phyloP scores from a whole-genome alignment of 768 basidiomycete species.

The Tylopilus sp. region DNA sequence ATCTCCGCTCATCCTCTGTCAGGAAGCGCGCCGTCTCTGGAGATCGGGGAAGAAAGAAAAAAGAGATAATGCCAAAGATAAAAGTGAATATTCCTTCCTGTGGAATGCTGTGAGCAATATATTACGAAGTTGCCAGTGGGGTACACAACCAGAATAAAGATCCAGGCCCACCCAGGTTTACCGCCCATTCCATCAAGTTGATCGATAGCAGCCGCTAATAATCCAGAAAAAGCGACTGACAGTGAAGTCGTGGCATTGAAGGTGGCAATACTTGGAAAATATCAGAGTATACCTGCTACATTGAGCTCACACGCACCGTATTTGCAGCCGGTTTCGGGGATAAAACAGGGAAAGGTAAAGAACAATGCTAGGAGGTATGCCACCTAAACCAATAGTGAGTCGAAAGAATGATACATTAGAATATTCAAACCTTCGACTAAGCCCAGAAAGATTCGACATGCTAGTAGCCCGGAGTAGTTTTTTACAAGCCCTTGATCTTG shows the following conservation, averaged over 20 bases:
- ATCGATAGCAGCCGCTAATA: conserved; percentile 57
- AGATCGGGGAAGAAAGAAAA: conserved; percentile 25
- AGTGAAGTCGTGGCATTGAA: conserved; percentile 45
- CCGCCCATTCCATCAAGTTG: conserved; percentile 52
- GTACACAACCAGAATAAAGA: conserved; percentile 43
- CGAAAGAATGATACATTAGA: not conserved
- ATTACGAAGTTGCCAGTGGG: not conserved
- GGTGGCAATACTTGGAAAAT: conserved; percentile 31
- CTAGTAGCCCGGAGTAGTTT: conserved; percentile 50
- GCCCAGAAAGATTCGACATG: conserved; percentile 50
- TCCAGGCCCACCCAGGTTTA: conserved; percentile 59
- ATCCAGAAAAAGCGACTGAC: conserved; percentile 59
- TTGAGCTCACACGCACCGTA: conserved; percentile 9
- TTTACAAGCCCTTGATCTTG: conserved; percentile 39
- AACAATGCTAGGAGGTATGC: conserved; percentile 54
- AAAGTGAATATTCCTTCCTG: conserved; percentile 62
- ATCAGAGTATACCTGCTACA: conserved; percentile 1
- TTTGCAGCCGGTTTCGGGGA: conserved; percentile 27
- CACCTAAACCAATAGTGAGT: conserved; percentile 36
- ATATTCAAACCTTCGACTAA: conserved; percentile 52
- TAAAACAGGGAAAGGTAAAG: conserved; percentile 54
- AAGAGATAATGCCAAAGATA: conserved; percentile 46
- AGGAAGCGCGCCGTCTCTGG: conserved; percentile 50
- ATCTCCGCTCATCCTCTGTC: conserved; percentile 44
- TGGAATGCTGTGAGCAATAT: not conserved